These are phyloP conservation scores for Guillardia theta DNA, from an alignment of 78 protist genomes.

Conservation along the genomic window DNA sequence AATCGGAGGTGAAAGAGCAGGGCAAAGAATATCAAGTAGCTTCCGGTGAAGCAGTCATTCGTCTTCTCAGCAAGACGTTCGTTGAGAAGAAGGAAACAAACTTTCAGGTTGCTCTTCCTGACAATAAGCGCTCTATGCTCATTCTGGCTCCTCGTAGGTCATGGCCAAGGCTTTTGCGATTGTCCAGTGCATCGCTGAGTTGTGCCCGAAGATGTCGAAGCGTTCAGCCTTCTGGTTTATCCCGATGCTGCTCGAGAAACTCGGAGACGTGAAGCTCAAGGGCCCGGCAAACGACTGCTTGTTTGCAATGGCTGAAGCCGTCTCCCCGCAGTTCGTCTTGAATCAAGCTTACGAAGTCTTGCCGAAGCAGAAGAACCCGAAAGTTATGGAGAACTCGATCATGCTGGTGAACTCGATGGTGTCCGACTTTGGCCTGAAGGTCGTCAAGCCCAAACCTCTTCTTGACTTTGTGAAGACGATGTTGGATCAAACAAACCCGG, in stretches of 20 bases:
- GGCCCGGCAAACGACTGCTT: neutral
- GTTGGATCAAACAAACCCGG: conserved; percentile 14
- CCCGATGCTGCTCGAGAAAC: neutral
- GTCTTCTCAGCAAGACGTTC: neutral
- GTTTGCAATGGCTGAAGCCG: neutral
- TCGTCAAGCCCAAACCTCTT: neutral
- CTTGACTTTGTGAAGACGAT: neutral
- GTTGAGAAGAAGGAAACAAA: conserved; percentile 19
- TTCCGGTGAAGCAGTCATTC: neutral
- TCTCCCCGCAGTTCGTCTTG: neutral
- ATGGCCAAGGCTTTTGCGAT: neutral
- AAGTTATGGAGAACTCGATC: neutral
- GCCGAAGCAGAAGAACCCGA: conserved; percentile 4
- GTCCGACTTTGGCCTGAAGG: neutral
- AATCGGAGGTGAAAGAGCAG: neutral
- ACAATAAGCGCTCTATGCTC: neutral
- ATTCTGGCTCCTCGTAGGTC: neutral
- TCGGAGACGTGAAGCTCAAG: conserved; percentile 28
- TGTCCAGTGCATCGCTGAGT: neutral
- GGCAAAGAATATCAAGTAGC: neutral
- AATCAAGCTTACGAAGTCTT: neutral
- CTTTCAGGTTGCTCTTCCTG: neutral
- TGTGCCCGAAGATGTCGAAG: neutral
- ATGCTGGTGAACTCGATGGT: neutral
- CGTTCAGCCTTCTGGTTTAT: neutral